These are phyloP conservation scores for Obelidium mucronatum DNA, from an alignment of 192 early-diverging fungal genomes.

Conservation along the genomic window DNA sequence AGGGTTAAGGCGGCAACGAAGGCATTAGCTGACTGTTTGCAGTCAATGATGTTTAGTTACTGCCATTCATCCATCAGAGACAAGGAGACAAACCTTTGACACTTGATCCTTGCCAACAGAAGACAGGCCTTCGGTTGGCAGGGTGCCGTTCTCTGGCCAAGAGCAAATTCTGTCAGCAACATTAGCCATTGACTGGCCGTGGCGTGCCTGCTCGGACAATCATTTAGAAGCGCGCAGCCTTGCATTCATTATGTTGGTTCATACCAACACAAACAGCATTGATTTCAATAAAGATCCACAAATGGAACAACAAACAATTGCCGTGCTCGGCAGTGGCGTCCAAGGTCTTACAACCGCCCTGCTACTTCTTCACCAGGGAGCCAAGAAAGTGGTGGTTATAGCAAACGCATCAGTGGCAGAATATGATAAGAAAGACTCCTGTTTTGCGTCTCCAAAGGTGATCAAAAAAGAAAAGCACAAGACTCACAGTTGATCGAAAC, in stretches of 20 bases:
- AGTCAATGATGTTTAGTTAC: no score
- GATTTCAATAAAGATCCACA: background rate
- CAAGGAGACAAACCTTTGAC: no score
- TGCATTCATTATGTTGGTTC: no score
- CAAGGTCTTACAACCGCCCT: constrained; percentile 74
- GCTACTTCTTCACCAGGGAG: constrained; percentile 65
- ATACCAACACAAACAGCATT: no score
- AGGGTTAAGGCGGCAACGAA: background rate
- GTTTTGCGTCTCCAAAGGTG: constrained; percentile 32
- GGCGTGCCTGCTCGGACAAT: constrained; percentile 47
- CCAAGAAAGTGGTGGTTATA: constrained; percentile 66
- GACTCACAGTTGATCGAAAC: background rate
- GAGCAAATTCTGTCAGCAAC: constrained; percentile 60
- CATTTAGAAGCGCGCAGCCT: no score
- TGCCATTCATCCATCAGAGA: no score
- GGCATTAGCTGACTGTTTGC: background rate
- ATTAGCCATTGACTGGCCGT: constrained; percentile 67
- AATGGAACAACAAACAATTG: constrained; percentile 33
- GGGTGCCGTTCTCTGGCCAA: constrained; percentile 59
- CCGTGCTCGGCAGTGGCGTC: constrained; percentile 81
- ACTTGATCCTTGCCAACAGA: constrained; percentile 59
- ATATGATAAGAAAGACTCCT: constrained; percentile 16
- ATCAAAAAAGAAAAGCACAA: background rate
- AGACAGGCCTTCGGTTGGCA: constrained; percentile 56
- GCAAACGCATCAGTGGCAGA: constrained; percentile 59